Evolutionary conservation across 2,329 filamentous ascomycete genomes (phyloP).

Genomic region (Hypoxylon sp.): DNA sequence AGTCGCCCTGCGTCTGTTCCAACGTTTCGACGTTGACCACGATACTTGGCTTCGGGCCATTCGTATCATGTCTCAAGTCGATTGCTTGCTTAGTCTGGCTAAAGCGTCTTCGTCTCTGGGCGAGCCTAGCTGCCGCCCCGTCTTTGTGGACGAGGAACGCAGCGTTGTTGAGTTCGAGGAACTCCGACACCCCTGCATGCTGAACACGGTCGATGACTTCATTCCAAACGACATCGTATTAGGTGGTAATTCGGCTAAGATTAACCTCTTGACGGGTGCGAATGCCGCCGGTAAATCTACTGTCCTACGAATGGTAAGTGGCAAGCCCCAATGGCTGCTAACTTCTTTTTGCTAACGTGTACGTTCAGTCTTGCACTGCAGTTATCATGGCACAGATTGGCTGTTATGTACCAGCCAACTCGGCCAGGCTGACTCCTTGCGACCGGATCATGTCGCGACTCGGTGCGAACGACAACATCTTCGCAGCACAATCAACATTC

Average conservation of each 20-base stretch:
- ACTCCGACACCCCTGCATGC: constrained; percentile 94
- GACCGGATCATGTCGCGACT: constrained; percentile 99
- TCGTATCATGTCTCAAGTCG: constrained; percentile 89
- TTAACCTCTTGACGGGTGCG: constrained; percentile 92
- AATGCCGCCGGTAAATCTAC: constrained; percentile 99
- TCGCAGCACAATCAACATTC: constrained; percentile 97
- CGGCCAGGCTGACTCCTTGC: constrained; percentile 86
- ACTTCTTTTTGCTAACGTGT: constrained; percentile 46
- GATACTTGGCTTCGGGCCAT: constrained; percentile 89
- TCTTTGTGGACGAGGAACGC: constrained; percentile 87
- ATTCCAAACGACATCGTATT: constrained; percentile 95
- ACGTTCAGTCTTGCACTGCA: constrained; percentile 82
- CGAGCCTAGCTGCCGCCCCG: constrained; percentile 86
- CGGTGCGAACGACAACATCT: constrained; percentile 98
- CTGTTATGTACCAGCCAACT: constrained; percentile 87
- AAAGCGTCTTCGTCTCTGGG: constrained; percentile 88
- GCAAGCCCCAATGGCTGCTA: background rate
- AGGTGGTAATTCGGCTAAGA: constrained; percentile 83
- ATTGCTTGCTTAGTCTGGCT: constrained; percentile 93
- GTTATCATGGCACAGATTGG: constrained; percentile 98
- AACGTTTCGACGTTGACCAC: constrained; percentile 90
- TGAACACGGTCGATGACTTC: constrained; percentile 89
- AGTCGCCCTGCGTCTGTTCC: constrained; percentile 84
- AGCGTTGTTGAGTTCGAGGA: constrained; percentile 93
- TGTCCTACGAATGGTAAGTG: constrained; percentile 87